These are phyloP conservation scores for Astragalus membranaceus DNA, from an alignment of 306 rosid species.

Conservation along the genomic window DNA sequence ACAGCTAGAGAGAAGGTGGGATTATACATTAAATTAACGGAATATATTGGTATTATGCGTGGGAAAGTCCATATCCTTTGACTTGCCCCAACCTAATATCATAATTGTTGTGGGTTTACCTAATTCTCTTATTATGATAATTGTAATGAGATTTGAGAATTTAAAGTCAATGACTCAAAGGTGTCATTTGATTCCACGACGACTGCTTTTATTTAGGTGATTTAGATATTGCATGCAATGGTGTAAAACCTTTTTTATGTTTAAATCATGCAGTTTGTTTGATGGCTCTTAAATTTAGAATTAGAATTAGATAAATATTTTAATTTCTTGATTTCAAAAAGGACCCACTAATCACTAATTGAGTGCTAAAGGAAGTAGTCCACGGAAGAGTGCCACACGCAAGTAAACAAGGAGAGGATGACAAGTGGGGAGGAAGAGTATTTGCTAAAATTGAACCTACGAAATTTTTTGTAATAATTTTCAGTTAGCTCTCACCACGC, in stretches of 20 bases:
- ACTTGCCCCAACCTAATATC: conserved; percentile 23
- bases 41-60: background rate
- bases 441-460: background rate
- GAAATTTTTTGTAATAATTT: background rate
- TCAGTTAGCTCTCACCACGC: background rate
- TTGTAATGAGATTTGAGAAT: background rate
- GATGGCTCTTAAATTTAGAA: background rate
- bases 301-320: background rate
- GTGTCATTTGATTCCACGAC: background rate
- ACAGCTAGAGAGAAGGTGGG: conserved; percentile 4
- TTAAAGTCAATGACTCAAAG: background rate
- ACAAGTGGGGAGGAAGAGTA: background rate
- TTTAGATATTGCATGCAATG: conserved; percentile 11
- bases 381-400: too few relatives aligned
- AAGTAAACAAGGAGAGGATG: too few relatives aligned
- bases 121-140: background rate
- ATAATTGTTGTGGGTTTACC: conserved; percentile 23
- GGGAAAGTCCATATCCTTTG: conserved; percentile 21
- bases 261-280: background rate
- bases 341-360: background rate
- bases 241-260: background rate
- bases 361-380: too few relatives aligned
- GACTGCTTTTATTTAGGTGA: background rate
- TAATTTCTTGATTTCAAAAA: background rate
- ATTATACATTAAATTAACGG: background rate